Evolutionary conservation across 2,329 filamentous ascomycete genomes (phyloP), one percentile per base, ranked within the genome.

Genomic region (Botrytis fragariae): DNA sequence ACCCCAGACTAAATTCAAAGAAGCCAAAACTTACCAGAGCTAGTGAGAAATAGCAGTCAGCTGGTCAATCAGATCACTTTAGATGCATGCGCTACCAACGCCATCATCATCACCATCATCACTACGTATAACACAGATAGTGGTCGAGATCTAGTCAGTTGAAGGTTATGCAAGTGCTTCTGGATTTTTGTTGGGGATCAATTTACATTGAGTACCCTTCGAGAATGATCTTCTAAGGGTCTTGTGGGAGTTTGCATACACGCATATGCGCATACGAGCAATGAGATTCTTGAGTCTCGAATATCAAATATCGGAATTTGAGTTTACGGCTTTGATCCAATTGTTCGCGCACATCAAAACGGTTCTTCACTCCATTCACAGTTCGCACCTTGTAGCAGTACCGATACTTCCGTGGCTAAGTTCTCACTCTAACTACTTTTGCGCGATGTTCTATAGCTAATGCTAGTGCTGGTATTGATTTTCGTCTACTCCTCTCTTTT

Each of bases 41-140:
- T 62, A 62, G 60, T 39, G 60, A 62, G 60, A 18, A 62, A 42
- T 62, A 62, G n/a, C 32, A 39, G 60, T 62, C 60, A 62, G 60
- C 60, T 39, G 60, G 60, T 62, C 35, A 39, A 42, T 62, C 37
- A 62, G 60, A 42, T 62, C 60, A 62, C 35, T 62, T 62, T 39
- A 39, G 37, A 39, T 62, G 60, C 60, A 62, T 62, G 37, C 60
- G 37, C 60, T 62, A 62, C 60, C 37, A n/a, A 62, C 25, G 60
- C 60, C 60, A 62, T 62, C 35, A 61, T 39, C 57, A 60, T 60
- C 57, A 60, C 32, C 60, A 62, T 42, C 60, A 62, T 62, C 25
- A 16, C 60, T 62, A 42, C 60, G 60, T 62, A 62, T 57, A 57
- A 57, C 51, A 57, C 37, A 39, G 37, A 62, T 35, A 12, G 37